Evolutionary conservation across 257 asterid species (phyloP).

Genomic region (Solanum appendiculatum): DNA sequence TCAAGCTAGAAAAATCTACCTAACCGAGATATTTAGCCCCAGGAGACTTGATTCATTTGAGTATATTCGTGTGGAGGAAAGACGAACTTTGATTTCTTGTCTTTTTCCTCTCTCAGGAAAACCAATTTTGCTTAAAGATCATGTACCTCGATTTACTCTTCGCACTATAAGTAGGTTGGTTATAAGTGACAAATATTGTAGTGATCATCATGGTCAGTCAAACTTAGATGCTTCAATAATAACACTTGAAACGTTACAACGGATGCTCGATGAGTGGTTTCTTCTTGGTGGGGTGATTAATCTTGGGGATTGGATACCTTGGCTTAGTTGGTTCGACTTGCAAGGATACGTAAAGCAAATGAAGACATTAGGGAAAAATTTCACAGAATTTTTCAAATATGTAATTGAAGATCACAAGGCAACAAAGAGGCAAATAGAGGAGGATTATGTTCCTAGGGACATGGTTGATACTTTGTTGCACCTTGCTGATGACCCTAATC

Average conservation of each 20-base stretch:
- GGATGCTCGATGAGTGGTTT: neutral
- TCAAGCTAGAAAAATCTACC: neutral
- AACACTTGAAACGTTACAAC: neutral
- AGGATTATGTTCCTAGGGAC: neutral
- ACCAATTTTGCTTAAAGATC: slow-evolving; percentile 10
- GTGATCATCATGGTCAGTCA: neutral
- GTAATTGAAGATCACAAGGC: neutral
- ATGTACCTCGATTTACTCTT: slow-evolving; percentile 5
- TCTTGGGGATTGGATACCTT: neutral
- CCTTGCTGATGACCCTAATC: neutral
- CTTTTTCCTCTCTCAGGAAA: slow-evolving; percentile 6
- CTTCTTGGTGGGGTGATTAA: neutral
- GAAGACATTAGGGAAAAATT: neutral
- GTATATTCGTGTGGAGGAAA: neutral
- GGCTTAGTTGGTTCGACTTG: neutral
- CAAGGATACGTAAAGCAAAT: neutral
- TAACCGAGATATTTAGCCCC: neutral
- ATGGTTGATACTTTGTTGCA: neutral
- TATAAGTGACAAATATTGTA: slow-evolving; percentile 5
- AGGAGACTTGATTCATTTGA: neutral
- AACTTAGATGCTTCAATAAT: neutral
- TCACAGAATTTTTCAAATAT: neutral
- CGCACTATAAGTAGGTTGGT: neutral
- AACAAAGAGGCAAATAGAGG: neutral
- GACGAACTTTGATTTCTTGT: neutral